Base-by-base conservation (phyloP, 1,284 basidiomycete species). In the Quambalaria eucalypti region DNA sequence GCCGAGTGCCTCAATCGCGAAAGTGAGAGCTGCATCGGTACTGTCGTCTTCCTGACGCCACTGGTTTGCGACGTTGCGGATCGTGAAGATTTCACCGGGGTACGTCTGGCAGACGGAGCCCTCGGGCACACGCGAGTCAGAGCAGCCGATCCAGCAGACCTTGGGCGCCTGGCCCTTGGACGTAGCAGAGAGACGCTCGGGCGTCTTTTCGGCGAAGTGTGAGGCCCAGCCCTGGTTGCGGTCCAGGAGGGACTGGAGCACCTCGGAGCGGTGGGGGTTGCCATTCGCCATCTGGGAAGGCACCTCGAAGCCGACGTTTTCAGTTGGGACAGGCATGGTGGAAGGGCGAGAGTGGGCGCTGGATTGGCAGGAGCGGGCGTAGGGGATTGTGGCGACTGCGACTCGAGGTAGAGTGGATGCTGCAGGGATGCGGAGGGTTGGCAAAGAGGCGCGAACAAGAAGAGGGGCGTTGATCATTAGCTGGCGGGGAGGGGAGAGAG, bases 31-130 rank as follows among this genome's bases (percentile, higher is more conserved):
- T 1, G 89, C 82, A 49, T 84, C 79, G 1, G 84, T 84, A 62
- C 83, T 90, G 67, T 84, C 83, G 76, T 97, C 92, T 59, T 85
- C 78, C 1, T 80, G 78, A 63, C 85, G 85, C 78, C 91, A 85
- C 61, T 77, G 76, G 57, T 77, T 76, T 29, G 77, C 77, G 25
- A 78, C 71, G 65, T 77, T 78, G 48, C 76, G 70, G 54, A 74
- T 65, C 33, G 66, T 64, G 55, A 73, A 76, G 55, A 75, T 65
- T 55, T 76, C 70, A 16, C 74, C 74, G 12, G 72, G 72, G 10
- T 66, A 49, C 26, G 66, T 64, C 21, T 68, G 58, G 64, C 65
- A 67, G 14, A 74, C 54, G 4, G 66, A 61, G 29, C 66, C 65
- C 56, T 80, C 91, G 86, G 77, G 71, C 19, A 75, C 67, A 28